Conservation (phyloP, 2,329 filamentous ascomycete genomes). For the Ceratocystis ficicola region DNA sequence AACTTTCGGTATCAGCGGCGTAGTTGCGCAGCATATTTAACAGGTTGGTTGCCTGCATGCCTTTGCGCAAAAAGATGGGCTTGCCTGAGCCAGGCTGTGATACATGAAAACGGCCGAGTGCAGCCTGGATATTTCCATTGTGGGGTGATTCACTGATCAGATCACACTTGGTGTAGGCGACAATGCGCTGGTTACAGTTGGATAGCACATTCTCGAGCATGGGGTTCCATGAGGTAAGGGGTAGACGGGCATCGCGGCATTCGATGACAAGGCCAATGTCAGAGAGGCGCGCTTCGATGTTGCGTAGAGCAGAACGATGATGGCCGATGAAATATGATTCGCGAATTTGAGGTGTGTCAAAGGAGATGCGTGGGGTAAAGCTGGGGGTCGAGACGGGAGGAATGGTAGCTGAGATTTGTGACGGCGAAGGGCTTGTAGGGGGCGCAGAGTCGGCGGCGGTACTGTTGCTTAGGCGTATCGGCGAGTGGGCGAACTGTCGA, state of each 20-base stretch:
- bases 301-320: conserved; percentile 66
- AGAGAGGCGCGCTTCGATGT: conserved; percentile 70
- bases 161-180: conserved; percentile 88
- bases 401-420: neutral
- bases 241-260: conserved; percentile 85
- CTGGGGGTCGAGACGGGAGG: conserved; percentile 24
- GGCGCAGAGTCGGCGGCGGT: neutral
- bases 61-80: conserved; percentile 35
- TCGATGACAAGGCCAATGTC: conserved; percentile 82
- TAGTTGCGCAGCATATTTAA: conserved; percentile 29
- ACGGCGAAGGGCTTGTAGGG: neutral
- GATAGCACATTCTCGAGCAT: conserved; percentile 69
- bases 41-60: neutral
- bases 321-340: conserved; percentile 93
- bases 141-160: conserved; percentile 37
- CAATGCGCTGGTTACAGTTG: conserved; percentile 53
- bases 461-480: neutral
- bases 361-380: conserved; percentile 64
- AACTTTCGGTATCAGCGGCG: conserved; percentile 33
- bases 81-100: conserved; percentile 12
- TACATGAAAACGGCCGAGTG: conserved; percentile 27
- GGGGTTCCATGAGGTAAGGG: conserved; percentile 79
- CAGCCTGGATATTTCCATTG: conserved; percentile 27
- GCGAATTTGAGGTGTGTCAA: conserved; percentile 61
- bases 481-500: neutral